Percentiles rank a stretch among this genome's conserved stretches.
Evolutionary conservation across 2,329 filamentous ascomycete species (phyloP).

Genomic region (Chaetomiaceae sp.): DNA sequence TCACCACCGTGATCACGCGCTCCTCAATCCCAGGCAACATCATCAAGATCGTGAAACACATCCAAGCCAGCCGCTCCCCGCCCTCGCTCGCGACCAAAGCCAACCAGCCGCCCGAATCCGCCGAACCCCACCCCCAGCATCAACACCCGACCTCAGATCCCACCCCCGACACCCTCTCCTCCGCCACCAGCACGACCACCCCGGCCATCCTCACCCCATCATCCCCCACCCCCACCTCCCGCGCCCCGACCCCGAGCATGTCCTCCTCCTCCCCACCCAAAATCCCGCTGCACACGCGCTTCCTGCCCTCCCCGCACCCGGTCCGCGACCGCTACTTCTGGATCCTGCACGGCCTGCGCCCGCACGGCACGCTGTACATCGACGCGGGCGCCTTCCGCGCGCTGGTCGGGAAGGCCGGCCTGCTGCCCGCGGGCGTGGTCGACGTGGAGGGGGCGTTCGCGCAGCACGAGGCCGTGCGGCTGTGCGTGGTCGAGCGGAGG

Average conservation of each 20-base stretch:
- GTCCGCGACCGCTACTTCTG: conserved; percentile 95
- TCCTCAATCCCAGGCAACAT: conserved; percentile 94
- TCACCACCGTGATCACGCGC: conserved; percentile 91
- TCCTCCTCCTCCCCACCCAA: conserved; percentile 30
- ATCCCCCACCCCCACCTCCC: conserved; percentile 30
- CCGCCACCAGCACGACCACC: conserved; percentile 27
- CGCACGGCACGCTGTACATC: conserved; percentile 88
- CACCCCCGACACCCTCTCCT: conserved; percentile 34
- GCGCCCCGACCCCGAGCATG: conserved; percentile 35
- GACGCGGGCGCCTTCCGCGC: conserved; percentile 83
- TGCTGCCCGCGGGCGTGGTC: conserved; percentile 85
- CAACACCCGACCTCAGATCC: conserved; percentile 22
- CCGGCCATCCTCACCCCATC: conserved; percentile 26
- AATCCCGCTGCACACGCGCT: conserved; percentile 77
- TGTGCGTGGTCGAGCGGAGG: conserved; percentile 67
- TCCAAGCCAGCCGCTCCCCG: conserved; percentile 54
- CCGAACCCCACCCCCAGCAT: conserved; percentile 4
- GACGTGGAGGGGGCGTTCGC: conserved; percentile 84
- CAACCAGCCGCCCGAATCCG: conserved; percentile 12
- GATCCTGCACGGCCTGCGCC: conserved; percentile 85
- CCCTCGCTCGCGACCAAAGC: conserved; percentile 25
- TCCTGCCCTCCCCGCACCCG: conserved; percentile 75
- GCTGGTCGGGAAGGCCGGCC: conserved; percentile 73
- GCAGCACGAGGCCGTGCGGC: conserved; percentile 84
- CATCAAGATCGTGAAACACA: conserved; percentile 73